Percentiles rank a stretch among this genome's conserved stretches.
Evolutionary conservation across 257 asterid species (phyloP).

Genomic region (Galeopsis tetrahit): DNA sequence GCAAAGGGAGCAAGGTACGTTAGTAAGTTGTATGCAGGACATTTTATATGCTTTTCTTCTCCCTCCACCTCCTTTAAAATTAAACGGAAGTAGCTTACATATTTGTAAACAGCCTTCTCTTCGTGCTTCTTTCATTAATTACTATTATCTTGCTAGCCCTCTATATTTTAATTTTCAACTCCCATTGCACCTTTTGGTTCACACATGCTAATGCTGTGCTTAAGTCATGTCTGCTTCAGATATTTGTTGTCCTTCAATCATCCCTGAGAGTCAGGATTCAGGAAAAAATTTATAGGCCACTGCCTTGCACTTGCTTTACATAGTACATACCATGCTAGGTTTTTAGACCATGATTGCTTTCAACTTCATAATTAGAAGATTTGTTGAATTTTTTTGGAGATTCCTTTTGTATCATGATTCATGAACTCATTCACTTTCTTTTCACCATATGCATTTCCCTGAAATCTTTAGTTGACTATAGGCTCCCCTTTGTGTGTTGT

Average conservation of each 20-base stretch:
- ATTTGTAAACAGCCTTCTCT: constrained; percentile 7
- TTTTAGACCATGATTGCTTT: constrained; percentile 16
- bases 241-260: constrained; percentile 9
- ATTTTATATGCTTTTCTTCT: constrained; percentile 29
- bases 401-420: constrained; percentile 17
- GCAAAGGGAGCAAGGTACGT: constrained; percentile 81
- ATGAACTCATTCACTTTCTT: constrained; percentile 8
- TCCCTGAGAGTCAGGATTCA: not conserved
- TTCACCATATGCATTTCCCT: constrained; percentile 11
- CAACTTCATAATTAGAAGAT: constrained; percentile 19
- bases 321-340: constrained; percentile 14
- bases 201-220: not conserved
- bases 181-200: not conserved
- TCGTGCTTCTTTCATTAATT: constrained; percentile 9
- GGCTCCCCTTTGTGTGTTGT: not conserved
- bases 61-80: not conserved
- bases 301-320: constrained; percentile 25
- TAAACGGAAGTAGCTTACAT: not conserved
- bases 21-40: constrained; percentile 23
- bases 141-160: constrained; percentile 3
- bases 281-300: constrained; percentile 11
- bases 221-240: constrained; percentile 12
- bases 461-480: constrained; percentile 17
- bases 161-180: not conserved
- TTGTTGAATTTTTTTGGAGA: constrained; percentile 5